Base-by-base conservation (phyloP, 2,329 filamentous ascomycete genomes). In the Diaporthe sp. region DNA sequence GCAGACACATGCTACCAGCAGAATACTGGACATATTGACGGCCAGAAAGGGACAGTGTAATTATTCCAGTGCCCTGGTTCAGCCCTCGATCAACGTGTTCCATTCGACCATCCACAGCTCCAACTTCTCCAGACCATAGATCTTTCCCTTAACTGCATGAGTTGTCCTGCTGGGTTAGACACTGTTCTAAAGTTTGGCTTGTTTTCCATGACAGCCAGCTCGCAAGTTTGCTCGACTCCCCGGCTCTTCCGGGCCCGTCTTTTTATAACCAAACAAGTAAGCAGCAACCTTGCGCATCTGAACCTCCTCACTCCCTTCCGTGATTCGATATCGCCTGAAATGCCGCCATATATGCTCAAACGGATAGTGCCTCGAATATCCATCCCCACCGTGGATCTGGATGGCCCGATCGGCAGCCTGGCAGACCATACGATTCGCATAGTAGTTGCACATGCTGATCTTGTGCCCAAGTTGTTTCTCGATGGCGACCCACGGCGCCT, bases 391-490 rank as follows among this genome's bases (percentile, higher is more conserved):
- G n/a, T 53, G 51, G 12, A 53, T 28, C 51, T 53, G 51, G 15
- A 53, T 53, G 4, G 51, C 51, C 51, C n/a, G 51, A 15, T 53
- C 51, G 51, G 51, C 51, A 51, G n/a, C n/a, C 49, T 53, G 55
- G 55, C 55, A 58, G 55, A 58, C 55, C 55, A 58, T 9, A 2
- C 55, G 31, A 22, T 58, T 58, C 31, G 55, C 55, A 58, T 58
- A 58, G 10, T 58, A 58, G 4, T 58, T 58, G 31, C 55, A 58
- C 55, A 58, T 58, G 2, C 55, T 58, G 13, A 58, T 58, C 55
- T 37, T 58, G 31, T 58, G 55, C 55, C 55, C 55, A 15, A 58
- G 31, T n/a, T 58, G 31, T 37, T 37, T 58, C 55, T 58, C 55
- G 19, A 58, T 58, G 6, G 55, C 31, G 31, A 58, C 55, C 55